Conservation (phyloP, 2,329 filamentous ascomycete species). For the Reticulascus tulasneorum region DNA sequence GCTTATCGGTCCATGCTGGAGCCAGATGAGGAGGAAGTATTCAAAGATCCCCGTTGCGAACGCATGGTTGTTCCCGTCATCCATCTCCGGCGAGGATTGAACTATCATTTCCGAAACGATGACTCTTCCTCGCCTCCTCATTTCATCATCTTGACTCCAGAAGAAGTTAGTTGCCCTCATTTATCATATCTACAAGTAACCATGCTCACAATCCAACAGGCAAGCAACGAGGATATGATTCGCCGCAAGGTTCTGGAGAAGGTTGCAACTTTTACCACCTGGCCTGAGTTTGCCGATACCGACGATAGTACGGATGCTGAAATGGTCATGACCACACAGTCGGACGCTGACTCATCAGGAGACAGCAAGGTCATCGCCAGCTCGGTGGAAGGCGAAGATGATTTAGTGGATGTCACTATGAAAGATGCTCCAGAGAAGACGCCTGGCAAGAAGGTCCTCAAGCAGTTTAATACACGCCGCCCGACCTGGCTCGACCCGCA, state of each 20-base stretch:
- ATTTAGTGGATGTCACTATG: slow-evolving; percentile 87
- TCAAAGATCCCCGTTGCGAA: slow-evolving; percentile 54
- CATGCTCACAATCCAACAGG: slow-evolving; percentile 23
- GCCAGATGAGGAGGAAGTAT: slow-evolving; percentile 33
- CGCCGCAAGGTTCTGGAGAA: slow-evolving; percentile 75
- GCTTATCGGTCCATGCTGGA: slow-evolving; percentile 46
- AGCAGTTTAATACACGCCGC: slow-evolving; percentile 44
- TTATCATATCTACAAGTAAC: neutral
- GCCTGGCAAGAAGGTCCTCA: slow-evolving; percentile 25
- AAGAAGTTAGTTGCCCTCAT: slow-evolving; percentile 53
- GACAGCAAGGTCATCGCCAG: slow-evolving; percentile 69
- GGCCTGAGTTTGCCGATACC: slow-evolving; percentile 43
- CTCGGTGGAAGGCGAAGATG: slow-evolving; percentile 85
- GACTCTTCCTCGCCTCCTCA: slow-evolving; percentile 46
- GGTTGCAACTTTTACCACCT: slow-evolving; percentile 72
- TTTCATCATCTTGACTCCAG: slow-evolving; percentile 70
- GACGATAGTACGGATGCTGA: slow-evolving; percentile 62
- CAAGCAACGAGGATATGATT: slow-evolving; percentile 63
- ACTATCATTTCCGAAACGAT: slow-evolving; percentile 11
- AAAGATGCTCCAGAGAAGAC: slow-evolving; percentile 49
- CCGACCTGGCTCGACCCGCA: slow-evolving; percentile 51
- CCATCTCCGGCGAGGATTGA: slow-evolving; percentile 40
- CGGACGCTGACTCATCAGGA: slow-evolving; percentile 61
- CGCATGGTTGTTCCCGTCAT: slow-evolving; percentile 68
- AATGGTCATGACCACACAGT: slow-evolving; percentile 60